Conservation (phyloP, 2,329 filamentous ascomycete genomes). For the Colletotrichum brevisporum region DNA sequence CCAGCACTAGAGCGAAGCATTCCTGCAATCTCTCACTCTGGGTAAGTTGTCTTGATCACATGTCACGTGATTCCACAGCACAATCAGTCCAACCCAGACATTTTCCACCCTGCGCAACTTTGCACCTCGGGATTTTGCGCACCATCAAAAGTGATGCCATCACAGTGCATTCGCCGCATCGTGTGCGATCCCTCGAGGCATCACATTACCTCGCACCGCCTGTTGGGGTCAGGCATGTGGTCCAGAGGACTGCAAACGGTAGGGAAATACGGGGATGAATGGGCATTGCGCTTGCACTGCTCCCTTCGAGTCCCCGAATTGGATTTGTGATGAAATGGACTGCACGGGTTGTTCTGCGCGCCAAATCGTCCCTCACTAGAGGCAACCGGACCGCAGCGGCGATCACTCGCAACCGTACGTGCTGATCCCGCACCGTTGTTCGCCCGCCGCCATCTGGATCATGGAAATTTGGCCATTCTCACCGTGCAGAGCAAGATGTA, state of each 20-base stretch:
- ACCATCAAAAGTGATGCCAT: slow-evolving; percentile 13
- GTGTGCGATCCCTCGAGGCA: background rate
- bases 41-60: slow-evolving; percentile 1
- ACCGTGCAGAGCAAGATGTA: background rate
- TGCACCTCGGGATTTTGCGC: slow-evolving; percentile 4
- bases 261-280: too few relatives aligned
- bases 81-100: slow-evolving; percentile 1
- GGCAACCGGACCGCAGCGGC: slow-evolving; percentile 12
- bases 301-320: too few relatives aligned
- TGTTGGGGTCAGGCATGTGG: too few relatives aligned
- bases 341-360: background rate
- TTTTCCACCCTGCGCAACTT: slow-evolving; percentile 27
- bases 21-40: background rate
- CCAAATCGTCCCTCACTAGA: slow-evolving; percentile 27
- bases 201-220: too few relatives aligned
- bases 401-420: slow-evolving; percentile 26
- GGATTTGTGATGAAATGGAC: background rate
- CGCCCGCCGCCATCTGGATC: background rate
- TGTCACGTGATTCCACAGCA: slow-evolving; percentile 33
- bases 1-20: slow-evolving; percentile 11
- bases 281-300: background rate
- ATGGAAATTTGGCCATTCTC: background rate
- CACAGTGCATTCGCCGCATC: background rate
- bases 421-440: slow-evolving; percentile 16
- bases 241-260: too few relatives aligned